Evolutionary conservation across 306 rosid species (phyloP), one percentile per base, ranked within the genome.

Genomic region (Cicer arietinum): DNA sequence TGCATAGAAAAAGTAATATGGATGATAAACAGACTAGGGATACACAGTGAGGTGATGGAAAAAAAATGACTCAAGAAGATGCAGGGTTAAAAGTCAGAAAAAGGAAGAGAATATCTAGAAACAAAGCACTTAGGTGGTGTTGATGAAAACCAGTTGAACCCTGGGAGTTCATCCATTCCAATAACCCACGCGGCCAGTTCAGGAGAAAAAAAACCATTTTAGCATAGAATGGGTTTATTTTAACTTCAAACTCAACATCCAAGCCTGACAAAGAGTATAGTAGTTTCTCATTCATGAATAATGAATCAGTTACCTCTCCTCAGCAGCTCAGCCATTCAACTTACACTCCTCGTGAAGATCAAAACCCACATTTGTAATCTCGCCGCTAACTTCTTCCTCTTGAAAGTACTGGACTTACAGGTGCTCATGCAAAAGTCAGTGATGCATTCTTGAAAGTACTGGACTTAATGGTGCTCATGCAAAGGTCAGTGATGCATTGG

Each of bases 391-490:
- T 81, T 25, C 88, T 91, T 89, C 86, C 86, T 84, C 88, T 80
- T 20, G 84, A 79, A 84, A 63, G 86, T 83, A 73, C 88, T 86
- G 84, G 81, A 88, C 83, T 79, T 46, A 47, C 77, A 45, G 81
- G 79, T 79, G 90, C 93, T 77, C 82, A 90, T 88, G 90, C 93
- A 88, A 84, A 79, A 83, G 92, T 88, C 87, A 92, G 96, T 86
- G 85, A 86, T 77, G 85, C 86, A 79, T 86, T 80, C 56, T 67
- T 46, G 72, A 80, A 82, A 54, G 85, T 83, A 69, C 87, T 85
- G 84, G 84, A 88, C 81, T 79, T 56, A 47, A 79, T 45, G 81
- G 79, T 81, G 89, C 93, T 79, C 80, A 88, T 88, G 90, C 93
- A 88, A 82, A 77, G 83, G 93, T 88, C 89, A 92, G 93, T 85